Base-by-base conservation (phyloP, 345 rosid species). In the Erysimum cheiranthoides region DNA sequence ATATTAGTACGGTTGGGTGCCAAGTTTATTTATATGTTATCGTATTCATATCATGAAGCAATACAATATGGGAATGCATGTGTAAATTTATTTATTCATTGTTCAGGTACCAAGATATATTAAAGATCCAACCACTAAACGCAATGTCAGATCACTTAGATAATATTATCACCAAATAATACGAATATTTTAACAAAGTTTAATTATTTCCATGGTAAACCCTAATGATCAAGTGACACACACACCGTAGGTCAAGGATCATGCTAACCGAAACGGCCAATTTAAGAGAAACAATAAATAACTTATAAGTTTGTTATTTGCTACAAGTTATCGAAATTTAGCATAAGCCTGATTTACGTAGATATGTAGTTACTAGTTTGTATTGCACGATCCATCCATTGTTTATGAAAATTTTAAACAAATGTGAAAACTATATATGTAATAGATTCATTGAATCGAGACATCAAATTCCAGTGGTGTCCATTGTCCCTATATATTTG, bases 171-270 rank as follows among this genome's bases (percentile, higher is more conserved):
- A 63, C 66, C 71, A 63, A 45, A 40, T 54, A 28, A 68, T 67
- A 5, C 53, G 16, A 28, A 46, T 68, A 30, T 32, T 31, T 51
- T 30, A 30, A 60, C 31, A 3, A 39, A 32, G 0, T 43, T 61
- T 76, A 14, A 14, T 46, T 47, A 31, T 35, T 36, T 38, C 31
- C 74, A 18, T 17, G 47, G 21, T 70, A 76, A 69, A 62, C 80
- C 74, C 80, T 70, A 69, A 69, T 36, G 54, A 51, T 49, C 73
- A 32, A 28, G 7, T 64, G 47, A 53, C 63, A 73, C 58, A 60
- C 46, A 67, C 61, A 27, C 61, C 73, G 32, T 58, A 12, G 73
- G 61, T 74, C 73, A 66, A 66, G 78, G 78, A 66, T 66, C 73
- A 58, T 74, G 66, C 68, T 57, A 57, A 46, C 5, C 25, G 59